Conservation (phyloP, 2,329 filamentous ascomycete species). For the Ascochyta lentis region DNA sequence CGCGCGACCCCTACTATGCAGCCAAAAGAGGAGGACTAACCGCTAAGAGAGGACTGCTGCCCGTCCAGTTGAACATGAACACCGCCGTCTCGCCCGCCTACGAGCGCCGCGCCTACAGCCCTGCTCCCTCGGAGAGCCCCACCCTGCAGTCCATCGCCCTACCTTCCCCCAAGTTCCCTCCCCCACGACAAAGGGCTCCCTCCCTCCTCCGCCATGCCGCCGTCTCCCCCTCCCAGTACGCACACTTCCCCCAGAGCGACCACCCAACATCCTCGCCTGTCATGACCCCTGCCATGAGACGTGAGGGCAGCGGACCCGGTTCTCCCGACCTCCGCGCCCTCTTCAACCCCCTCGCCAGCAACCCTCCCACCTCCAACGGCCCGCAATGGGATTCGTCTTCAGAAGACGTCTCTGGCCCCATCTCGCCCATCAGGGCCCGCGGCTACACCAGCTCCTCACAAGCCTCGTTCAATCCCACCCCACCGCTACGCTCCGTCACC, state of each 20-base stretch:
- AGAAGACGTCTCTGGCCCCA: constrained; percentile 30
- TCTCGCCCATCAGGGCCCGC: constrained; percentile 33
- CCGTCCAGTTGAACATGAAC: constrained; percentile 41
- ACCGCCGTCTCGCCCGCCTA: constrained; percentile 30
- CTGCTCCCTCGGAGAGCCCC: constrained; percentile 40
- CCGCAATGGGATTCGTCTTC: constrained; percentile 33
- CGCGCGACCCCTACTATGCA: constrained; percentile 24
- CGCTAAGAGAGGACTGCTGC: constrained; percentile 22
- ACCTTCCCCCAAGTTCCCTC: constrained; percentile 52
- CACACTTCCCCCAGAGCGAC: constrained; percentile 27
- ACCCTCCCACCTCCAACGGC: constrained; percentile 37
- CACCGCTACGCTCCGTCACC: constrained; percentile 42
- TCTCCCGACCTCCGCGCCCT: constrained; percentile 42
- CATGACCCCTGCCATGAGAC: constrained; percentile 31
- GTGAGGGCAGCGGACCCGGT: constrained; percentile 33
- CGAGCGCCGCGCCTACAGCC: constrained; percentile 39
- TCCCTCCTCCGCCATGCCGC: constrained; percentile 48
- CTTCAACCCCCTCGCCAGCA: constrained; percentile 46
- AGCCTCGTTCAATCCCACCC: constrained; percentile 27
- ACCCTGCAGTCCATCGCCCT: constrained; percentile 34
- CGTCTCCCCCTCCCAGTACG: constrained; percentile 37
- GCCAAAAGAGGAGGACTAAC: constrained; percentile 17
- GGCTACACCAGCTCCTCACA: constrained; percentile 46
- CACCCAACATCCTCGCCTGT: constrained; percentile 36
- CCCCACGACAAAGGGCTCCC: constrained; percentile 51